Conservation (phyloP, 2,329 filamentous ascomycete genomes). For the Trichoderma sp. region DNA sequence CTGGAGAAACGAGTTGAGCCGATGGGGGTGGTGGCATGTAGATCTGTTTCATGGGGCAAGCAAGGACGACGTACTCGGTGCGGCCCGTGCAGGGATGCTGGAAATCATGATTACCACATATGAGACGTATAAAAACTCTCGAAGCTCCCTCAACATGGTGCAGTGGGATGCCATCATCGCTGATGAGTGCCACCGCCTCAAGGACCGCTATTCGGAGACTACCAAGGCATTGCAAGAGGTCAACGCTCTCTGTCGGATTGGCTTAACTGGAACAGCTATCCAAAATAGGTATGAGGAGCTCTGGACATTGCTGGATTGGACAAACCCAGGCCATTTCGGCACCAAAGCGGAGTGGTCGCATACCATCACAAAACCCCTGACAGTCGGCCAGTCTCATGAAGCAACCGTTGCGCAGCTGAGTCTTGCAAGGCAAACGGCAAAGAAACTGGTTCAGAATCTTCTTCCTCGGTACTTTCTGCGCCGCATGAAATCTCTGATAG, state of each 20-base stretch:
- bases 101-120: constrained; percentile 97
- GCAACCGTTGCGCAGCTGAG: constrained; percentile 81
- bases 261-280: constrained; percentile 91
- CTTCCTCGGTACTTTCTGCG: constrained; percentile 87
- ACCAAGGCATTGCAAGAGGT: constrained; percentile 86
- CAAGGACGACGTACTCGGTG: constrained; percentile 67
- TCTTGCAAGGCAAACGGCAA: constrained; percentile 74
- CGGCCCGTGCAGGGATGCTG: constrained; percentile 70
- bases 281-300: constrained; percentile 98
- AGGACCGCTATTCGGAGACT: constrained; percentile 71
- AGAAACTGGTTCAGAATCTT: constrained; percentile 80
- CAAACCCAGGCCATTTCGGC: constrained; percentile 73
- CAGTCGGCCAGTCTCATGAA: constrained; percentile 87
- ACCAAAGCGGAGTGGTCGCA: constrained; percentile 70
- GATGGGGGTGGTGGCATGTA: constrained; percentile 95
- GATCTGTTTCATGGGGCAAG: constrained; percentile 71
- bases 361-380: constrained; percentile 74
- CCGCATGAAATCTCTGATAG: constrained; percentile 89
- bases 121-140: constrained; percentile 77
- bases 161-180: constrained; percentile 93
- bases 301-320: constrained; percentile 96
- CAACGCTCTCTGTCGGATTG: constrained; percentile 88
- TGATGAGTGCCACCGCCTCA: constrained; percentile 89
- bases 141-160: constrained; percentile 72
- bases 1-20: constrained; percentile 79